Evolutionary conservation across 805 yeast species (phyloP).

Genomic region (Yarrowia sp.): DNA sequence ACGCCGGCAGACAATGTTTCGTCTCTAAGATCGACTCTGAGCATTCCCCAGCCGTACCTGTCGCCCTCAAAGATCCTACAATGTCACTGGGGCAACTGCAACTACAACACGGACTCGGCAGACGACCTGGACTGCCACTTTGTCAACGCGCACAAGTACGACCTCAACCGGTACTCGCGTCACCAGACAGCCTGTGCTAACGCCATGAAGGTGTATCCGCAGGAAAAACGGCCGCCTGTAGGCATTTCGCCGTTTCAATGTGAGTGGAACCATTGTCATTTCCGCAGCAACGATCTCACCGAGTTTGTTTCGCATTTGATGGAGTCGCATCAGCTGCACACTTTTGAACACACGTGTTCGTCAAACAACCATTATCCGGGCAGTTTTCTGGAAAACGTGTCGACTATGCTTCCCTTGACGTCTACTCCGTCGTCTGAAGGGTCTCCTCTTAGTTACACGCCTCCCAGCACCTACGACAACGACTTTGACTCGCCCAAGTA

Average conservation of each 20-base stretch:
- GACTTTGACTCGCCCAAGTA: constrained; percentile 11
- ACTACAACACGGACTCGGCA: constrained; percentile 41
- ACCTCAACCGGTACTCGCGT: constrained; percentile 26
- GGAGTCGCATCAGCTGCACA: constrained; percentile 38
- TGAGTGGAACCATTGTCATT: constrained; percentile 75
- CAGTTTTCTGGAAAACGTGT: constrained; percentile 26
- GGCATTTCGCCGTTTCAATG: constrained; percentile 44
- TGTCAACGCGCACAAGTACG: constrained; percentile 33
- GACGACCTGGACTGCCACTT: constrained; percentile 48
- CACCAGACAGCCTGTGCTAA: constrained; percentile 17
- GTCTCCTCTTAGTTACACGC: not conserved
- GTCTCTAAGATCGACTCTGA: not conserved
- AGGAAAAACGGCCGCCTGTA: constrained; percentile 5
- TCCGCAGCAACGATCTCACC: constrained; percentile 50
- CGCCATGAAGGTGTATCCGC: constrained; percentile 26
- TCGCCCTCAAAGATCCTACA: constrained; percentile 28
- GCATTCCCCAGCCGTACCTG: not conserved
- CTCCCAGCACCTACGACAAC: constrained; percentile 3
- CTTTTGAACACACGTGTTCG: constrained; percentile 32
- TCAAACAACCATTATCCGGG: constrained; percentile 29
- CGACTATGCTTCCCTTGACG: constrained; percentile 5
- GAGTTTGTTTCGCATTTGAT: constrained; percentile 59
- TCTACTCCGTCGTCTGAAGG: not conserved
- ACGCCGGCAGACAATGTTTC: not conserved
- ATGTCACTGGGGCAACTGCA: constrained; percentile 73